Conservation (phyloP, 257 asterid genomes). For the Gentiana straminea region DNA sequence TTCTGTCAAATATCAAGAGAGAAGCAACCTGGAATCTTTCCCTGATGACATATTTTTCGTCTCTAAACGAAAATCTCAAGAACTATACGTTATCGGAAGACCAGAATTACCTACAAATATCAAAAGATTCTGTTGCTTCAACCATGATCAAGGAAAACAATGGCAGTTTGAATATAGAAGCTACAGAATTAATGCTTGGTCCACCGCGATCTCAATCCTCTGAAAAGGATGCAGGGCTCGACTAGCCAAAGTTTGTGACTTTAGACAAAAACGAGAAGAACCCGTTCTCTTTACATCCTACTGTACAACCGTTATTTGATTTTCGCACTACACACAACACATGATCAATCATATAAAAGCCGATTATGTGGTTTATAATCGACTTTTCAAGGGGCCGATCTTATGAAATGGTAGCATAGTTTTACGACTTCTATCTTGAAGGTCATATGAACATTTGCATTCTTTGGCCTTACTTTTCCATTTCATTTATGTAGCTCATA, state of each 20-base stretch:
- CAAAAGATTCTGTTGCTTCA: slow-evolving; percentile 44
- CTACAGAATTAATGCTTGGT: slow-evolving; percentile 81
- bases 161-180: slow-evolving; percentile 47
- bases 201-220: slow-evolving; percentile 91
- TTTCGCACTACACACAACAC: too few relatives aligned
- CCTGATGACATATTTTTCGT: slow-evolving; percentile 39
- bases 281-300: slow-evolving; percentile 55
- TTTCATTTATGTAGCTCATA: too few relatives aligned
- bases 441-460: too few relatives aligned
- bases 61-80: slow-evolving; percentile 31
- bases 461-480: too few relatives aligned
- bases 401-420: too few relatives aligned
- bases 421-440: too few relatives aligned
- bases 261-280: slow-evolving; percentile 67
- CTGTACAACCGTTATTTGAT: too few relatives aligned
- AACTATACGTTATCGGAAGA: slow-evolving; percentile 39
- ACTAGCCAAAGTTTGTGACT: slow-evolving; percentile 21
- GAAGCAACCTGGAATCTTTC: slow-evolving; percentile 32
- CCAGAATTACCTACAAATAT: slow-evolving; percentile 56
- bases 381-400: too few relatives aligned
- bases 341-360: too few relatives aligned
- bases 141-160: slow-evolving; percentile 26
- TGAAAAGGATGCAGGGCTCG: slow-evolving; percentile 34
- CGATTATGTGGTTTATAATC: too few relatives aligned
- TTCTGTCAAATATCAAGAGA: slow-evolving; percentile 38